These are phyloP conservation scores for Chimonanthus salicifolius DNA, from an alignment of 164 flowering plant species.

Conservation along the genomic window DNA sequence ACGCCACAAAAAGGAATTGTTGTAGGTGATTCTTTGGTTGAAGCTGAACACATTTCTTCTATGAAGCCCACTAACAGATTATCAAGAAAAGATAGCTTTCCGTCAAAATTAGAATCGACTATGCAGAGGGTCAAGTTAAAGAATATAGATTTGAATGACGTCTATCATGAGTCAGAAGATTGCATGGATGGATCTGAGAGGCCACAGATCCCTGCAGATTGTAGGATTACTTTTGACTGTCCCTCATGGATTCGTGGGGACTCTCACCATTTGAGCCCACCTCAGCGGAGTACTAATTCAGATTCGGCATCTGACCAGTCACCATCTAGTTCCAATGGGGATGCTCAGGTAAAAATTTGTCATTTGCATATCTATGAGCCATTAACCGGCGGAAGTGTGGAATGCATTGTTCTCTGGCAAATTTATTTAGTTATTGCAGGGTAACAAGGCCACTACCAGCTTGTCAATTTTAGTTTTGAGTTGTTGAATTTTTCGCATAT, in stretches of 20 bases:
- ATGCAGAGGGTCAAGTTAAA: slow-evolving; percentile 32
- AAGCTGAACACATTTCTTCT: slow-evolving; percentile 17
- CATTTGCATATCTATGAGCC: background rate
- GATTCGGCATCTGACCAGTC: slow-evolving; percentile 77
- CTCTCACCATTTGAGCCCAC: slow-evolving; percentile 57
- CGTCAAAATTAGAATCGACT: slow-evolving; percentile 18
- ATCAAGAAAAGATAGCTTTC: slow-evolving; percentile 18
- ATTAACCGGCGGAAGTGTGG: background rate
- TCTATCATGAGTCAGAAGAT: slow-evolving; percentile 60
- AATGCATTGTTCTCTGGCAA: background rate
- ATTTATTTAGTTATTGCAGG: background rate
- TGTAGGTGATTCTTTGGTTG: slow-evolving; percentile 16
- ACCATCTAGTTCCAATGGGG: slow-evolving; percentile 88
- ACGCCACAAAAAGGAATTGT: slow-evolving; percentile 17
- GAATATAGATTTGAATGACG: slow-evolving; percentile 69
- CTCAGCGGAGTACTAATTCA: slow-evolving; percentile 82
- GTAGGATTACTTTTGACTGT: slow-evolving; percentile 26
- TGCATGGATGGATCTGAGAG: slow-evolving; percentile 39
- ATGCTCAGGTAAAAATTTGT: slow-evolving; percentile 53
- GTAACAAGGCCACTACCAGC: background rate
- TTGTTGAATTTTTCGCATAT: no score
- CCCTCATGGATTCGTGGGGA: slow-evolving; percentile 48
- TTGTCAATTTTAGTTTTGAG: no score
- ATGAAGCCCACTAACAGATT: slow-evolving; percentile 12
- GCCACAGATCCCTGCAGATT: slow-evolving; percentile 24